A percentile compares a stretch with the other conserved stretches of the same genome.
Evolutionary conservation across 345 rosid species (phyloP).

Genomic region (Pelargonium nanum): DNA sequence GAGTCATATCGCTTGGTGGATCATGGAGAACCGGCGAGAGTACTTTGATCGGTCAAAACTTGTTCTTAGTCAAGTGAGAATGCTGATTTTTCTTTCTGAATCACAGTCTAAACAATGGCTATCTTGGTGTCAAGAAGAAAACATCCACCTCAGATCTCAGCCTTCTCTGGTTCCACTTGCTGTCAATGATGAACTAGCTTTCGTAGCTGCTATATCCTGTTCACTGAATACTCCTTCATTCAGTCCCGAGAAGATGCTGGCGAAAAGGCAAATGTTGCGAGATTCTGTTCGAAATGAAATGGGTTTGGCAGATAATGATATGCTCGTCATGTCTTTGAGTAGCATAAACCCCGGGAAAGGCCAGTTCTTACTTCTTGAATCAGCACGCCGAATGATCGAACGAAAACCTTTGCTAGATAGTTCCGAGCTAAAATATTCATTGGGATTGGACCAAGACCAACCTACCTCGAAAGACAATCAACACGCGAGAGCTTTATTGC

Average conservation of each 20-base stretch:
- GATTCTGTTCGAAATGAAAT: conserved; percentile 64
- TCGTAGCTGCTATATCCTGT: conserved; percentile 67
- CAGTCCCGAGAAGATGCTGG: conserved; percentile 51
- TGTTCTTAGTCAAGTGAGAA: conserved; percentile 69
- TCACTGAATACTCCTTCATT: conserved; percentile 63
- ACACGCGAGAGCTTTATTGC: conserved; percentile 59
- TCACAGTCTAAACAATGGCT: conserved; percentile 76
- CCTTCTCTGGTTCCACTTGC: conserved; percentile 76
- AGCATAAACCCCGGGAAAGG: conserved; percentile 92
- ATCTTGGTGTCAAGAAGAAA: conserved; percentile 82
- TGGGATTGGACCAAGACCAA: conserved; percentile 17
- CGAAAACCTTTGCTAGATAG: conserved; percentile 18
- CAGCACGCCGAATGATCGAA: conserved; percentile 39
- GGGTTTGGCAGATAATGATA: conserved; percentile 59
- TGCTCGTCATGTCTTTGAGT: conserved; percentile 88
- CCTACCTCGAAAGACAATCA: conserved; percentile 33
- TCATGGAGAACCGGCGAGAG: conserved; percentile 89
- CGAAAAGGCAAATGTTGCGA: conserved; percentile 48
- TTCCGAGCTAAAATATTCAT: conserved; percentile 28
- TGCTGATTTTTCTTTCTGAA: conserved; percentile 76
- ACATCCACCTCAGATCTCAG: conserved; percentile 68
- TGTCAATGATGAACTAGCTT: conserved; percentile 88
- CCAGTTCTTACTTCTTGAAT: conserved; percentile 79
- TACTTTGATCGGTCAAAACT: conserved; percentile 78
- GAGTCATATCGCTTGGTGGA: conserved; percentile 96